phyloP scores from a whole-genome alignment of 2,329 filamentous ascomycete species.

The Claviceps maximensis region DNA sequence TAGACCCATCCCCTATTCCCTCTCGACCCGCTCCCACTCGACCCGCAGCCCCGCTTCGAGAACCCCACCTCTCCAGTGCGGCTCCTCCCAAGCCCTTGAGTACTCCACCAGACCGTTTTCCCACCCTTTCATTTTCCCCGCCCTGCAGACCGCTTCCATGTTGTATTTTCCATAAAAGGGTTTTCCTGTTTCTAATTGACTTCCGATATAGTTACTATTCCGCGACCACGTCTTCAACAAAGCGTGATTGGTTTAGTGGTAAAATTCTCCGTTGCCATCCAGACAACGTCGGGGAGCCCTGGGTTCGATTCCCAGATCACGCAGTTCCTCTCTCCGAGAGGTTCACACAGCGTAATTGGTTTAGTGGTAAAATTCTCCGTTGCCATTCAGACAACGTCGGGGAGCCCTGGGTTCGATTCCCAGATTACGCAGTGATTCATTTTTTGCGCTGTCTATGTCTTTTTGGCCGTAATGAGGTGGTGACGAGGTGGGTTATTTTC shows the following conservation, averaged over 20 bases:
- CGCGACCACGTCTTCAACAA: neutral
- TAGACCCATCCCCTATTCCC: too few species aligned
- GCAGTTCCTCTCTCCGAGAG: constrained; percentile 4
- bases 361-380: constrained; percentile 23
- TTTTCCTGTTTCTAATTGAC: neutral
- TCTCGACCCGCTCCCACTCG: too few species aligned
- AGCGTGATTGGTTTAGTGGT: constrained; percentile 17
- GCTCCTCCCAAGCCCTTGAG: too few species aligned
- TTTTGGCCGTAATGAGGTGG: neutral
- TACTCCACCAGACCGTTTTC: too few species aligned
- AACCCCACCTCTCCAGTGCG: too few species aligned
- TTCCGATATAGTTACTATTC: neutral
- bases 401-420: constrained; percentile 7
- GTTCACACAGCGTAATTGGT: constrained; percentile 15
- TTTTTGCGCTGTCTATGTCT: neutral
- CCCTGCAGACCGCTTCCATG: too few species aligned
- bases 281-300: constrained; percentile 19
- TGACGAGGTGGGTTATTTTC: too few species aligned
- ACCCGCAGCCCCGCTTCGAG: too few species aligned
- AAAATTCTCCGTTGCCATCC: constrained; percentile 18
- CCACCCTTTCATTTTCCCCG: too few species aligned
- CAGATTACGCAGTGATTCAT: neutral
- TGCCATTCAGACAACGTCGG: constrained; percentile 17
- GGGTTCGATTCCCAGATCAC: constrained; percentile 21
- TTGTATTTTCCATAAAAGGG: too few species aligned